Evolutionary conservation across 345 rosid genomes (phyloP), one percentile per base, ranked within the genome.

Genomic region (Citrus mangshanensis): DNA sequence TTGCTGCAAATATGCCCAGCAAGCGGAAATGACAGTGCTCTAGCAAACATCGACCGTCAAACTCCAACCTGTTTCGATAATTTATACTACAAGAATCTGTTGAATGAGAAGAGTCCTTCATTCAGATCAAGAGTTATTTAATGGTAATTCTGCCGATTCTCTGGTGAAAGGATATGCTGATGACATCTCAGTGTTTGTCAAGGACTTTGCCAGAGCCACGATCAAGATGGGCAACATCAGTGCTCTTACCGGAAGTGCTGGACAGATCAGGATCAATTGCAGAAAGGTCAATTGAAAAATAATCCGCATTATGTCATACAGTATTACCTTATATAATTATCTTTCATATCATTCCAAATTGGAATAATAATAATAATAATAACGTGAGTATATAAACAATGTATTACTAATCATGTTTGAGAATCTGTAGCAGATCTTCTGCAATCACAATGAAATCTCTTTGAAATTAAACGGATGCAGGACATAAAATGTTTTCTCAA

Each of bases 211-310:
- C 21, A 40, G 68, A 62, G 82, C 85, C 25, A 85, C 80, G 81
- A 24, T 86, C 70, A 86, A 79, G 66, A 82, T 88, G 89, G 87
- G 89, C 25, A 88, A 88, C 76, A 77, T 85, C 76, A 73, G 66
- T 25, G 75, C 80, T 24, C 85, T 88, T 56, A 85, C 87, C 1
- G 87, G 89, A 71, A 76, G 42, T 21, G 71, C 81, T 32, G 88
- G 89, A 9, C 72, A 85, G 61, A 76, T 89, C 70, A 81, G 90
- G 61, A 76, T 68, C 70, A 82, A 82, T 7, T 86, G 90, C 66
- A 65, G 86, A 71, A 82, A 76, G 61, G 79, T 76, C 22, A 84
- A 86, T 2, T 78, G 56, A 72, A 68, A 66, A 24, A 12, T 54
- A 1, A 51, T 63, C 19, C 7, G 46, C 40, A 30, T 46, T 32